Base-by-base conservation (phyloP, 345 rosid species). In the Anastatica hierochuntica region DNA sequence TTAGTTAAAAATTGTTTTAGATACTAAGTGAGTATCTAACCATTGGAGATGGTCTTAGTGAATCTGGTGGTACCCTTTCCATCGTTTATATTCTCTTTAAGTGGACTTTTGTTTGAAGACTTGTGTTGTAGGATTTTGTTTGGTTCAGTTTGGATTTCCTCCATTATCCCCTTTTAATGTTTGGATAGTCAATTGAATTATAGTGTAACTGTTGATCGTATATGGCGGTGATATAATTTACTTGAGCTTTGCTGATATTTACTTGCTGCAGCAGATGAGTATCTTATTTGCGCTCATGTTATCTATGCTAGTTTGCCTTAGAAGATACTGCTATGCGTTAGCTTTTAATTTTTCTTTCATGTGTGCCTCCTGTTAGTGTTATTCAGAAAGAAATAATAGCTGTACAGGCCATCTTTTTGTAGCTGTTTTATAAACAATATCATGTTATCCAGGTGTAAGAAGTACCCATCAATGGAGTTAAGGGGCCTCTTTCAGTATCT, bases 401-500 rank as follows among this genome's bases (percentile, higher is more conserved):
- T 41, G 40, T 49, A 10, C 30, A 21, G 5, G 20, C 43, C 54
- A 49, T 33, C 34, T 29, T 50, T 57, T 37, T 45, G 20, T 14
- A 37, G 35, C 51, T 14, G 37, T 19, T 58, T 52, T 7, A 16
- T 42, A 42, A 57, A 19, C 20, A 48, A 8, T 19, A 51, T 66
- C 21, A 37, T 51, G 29, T 37, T 27, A 27, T 51, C 46, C 69
- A 92, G 98, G 79, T 94, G 99, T 70, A 94, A 94, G 74, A 94
- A 94, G 61, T 94, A 92, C 54, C 99, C 97, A 39, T 92, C 99
- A 8, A 88, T 92, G 99, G 99, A 94, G 77, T 54, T 94, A 56
- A 75, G 95, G 72, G 99, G 99, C 49, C 97, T 88, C 60, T 88
- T 94, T 72, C 97, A 94, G 80, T 94, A 94, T 56, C 90, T 94